Percentiles rank a stretch among this genome's conserved stretches.
phyloP scores from a whole-genome alignment of 768 basidiomycete genomes.

The Mycena epipterygia region DNA sequence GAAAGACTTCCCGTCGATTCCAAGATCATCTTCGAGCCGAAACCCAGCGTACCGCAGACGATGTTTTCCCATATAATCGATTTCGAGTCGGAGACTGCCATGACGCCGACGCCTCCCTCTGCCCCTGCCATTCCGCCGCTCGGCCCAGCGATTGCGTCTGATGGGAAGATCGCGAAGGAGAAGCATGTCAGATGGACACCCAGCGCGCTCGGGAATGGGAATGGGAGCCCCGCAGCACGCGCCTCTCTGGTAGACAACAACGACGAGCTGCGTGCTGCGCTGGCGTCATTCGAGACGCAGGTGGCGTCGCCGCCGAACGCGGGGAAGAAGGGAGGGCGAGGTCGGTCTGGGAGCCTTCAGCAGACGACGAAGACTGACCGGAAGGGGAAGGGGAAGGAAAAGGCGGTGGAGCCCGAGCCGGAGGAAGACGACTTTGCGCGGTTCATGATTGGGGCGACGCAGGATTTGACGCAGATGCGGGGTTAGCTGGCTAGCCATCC shows the following conservation, averaged over 20 bases:
- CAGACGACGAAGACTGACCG: constrained; percentile 19
- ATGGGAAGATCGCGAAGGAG: constrained; percentile 19
- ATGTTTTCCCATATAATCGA: constrained; percentile 55
- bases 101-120: constrained; percentile 6
- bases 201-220: constrained; percentile 2
- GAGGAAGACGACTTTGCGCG: constrained; percentile 28
- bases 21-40: constrained; percentile 54
- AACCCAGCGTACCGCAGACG: constrained; percentile 54
- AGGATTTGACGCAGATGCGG: constrained; percentile 20
- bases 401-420: constrained; percentile 10
- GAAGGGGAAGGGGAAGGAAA: constrained; percentile 33
- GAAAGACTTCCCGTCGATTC: constrained; percentile 54
- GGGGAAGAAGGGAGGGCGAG: constrained; percentile 15
- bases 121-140: too few species aligned
- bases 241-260: too few species aligned
- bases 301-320: not conserved
- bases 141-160: too few species aligned
- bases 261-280: constrained; percentile 1
- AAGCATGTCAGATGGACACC: constrained; percentile 32
- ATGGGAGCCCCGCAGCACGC: too few species aligned
- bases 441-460: constrained; percentile 29
- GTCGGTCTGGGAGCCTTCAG: constrained; percentile 24
- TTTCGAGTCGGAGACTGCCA: constrained; percentile 1
- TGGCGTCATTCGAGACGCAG: not conserved
- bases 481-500: not conserved